Base-by-base conservation (phyloP, 2,329 filamentous ascomycete species). In the Stylonectria norvegica region DNA sequence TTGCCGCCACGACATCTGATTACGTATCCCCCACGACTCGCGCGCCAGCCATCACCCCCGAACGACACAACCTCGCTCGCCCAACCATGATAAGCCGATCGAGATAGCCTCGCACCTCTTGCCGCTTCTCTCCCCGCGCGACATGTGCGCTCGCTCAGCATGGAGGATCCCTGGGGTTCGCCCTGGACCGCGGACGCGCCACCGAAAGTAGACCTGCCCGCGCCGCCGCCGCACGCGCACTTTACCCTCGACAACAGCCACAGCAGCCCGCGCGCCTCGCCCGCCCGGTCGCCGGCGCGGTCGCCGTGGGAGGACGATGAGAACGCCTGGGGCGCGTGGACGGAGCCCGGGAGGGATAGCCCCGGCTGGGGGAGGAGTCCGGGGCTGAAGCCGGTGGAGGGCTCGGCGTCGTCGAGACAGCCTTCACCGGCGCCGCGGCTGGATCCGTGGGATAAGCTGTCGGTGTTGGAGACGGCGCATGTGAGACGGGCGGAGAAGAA, bases 151-250 rank as follows among this genome's bases (percentile, higher is more conserved):
- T 54, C 55, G 58, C 50, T 49, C 60, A 65, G 57, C 49, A 81
- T 81, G 77, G 77, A 81, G 60, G 75, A 81, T 75, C 76, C 77
- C 55, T 81, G 77, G 77, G 73, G 72, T 62, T 79, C 76, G 53
- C 77, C 77, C 63, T 80, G 77, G 77, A 67, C 66, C 43, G 58
- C 30, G 5, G 30, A 49, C 48, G 43, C 22, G 62, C 53, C 60
- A 11, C 65, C 57, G 61, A 73, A 53, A 48, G 58, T 55, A 55
- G 57, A 64, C 43, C 52, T 64, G 18, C 59, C 62, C 5, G 43
- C 57, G 40, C 59, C 60, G 44, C 64, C 61, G 28, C 54, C 59
- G 22, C 55, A 40, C 40, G 61, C 58, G 20, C 60, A 64, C 35
- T 57, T 64, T 19, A 52, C 59, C 2, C 36, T 49, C 36, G 58